phyloP scores from a whole-genome alignment of 176 grass and related monocot species.

The Hsuehochloa calcarea region DNA sequence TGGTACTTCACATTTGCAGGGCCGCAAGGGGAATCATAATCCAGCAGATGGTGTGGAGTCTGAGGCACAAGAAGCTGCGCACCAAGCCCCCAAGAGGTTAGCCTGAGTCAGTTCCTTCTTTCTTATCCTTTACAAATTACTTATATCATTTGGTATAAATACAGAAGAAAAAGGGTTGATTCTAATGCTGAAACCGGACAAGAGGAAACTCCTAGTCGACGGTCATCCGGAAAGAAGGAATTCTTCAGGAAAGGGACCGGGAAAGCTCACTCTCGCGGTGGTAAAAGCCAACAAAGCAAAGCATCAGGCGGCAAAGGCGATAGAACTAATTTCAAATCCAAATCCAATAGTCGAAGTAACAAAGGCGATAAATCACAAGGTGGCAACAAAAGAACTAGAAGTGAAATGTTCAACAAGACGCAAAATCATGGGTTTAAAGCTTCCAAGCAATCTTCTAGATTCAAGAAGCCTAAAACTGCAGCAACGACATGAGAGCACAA shows the following conservation, averaged over 20 bases:
- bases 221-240: slow-evolving; percentile 40
- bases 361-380: slow-evolving; percentile 10
- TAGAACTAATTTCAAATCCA: slow-evolving; percentile 18
- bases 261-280: not conserved
- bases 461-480: slow-evolving; percentile 37
- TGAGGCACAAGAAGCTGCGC: slow-evolving; percentile 8
- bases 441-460: slow-evolving; percentile 4
- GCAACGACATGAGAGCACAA: not conserved
- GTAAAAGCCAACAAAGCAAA: not conserved
- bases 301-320: not conserved
- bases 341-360: slow-evolving; percentile 9
- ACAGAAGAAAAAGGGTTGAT: slow-evolving; percentile 44
- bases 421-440: not conserved
- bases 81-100: slow-evolving; percentile 47
- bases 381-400: not conserved
- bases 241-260: slow-evolving; percentile 23
- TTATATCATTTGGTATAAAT: not conserved
- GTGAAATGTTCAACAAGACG: not conserved
- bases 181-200: slow-evolving; percentile 16
- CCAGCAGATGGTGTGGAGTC: not conserved
- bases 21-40: slow-evolving; percentile 50
- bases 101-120: not conserved
- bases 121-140: not conserved
- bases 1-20: slow-evolving; percentile 39
- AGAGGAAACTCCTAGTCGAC: slow-evolving; percentile 1